Conservation (phyloP, 2,329 filamentous ascomycete species). For the Cladophialophora psammophila region DNA sequence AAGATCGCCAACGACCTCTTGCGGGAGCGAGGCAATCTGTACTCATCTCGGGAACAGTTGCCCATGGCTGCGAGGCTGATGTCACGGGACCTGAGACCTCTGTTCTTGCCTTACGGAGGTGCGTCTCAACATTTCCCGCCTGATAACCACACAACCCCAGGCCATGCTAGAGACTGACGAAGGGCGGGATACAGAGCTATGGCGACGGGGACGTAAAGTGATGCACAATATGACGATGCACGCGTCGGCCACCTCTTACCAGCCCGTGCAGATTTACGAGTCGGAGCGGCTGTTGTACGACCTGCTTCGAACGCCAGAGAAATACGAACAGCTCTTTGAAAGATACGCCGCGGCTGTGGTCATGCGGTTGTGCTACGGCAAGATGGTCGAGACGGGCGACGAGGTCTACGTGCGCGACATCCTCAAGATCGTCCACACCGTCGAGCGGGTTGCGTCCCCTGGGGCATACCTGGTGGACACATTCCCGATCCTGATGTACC, state of each 20-base stretch:
- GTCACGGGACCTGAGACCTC: conserved; percentile 40
- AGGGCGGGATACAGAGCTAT: conserved; percentile 32
- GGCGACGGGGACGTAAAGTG: conserved; percentile 46
- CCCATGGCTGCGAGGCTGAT: conserved; percentile 48
- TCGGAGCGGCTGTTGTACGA: conserved; percentile 43
- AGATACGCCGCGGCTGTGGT: conserved; percentile 50
- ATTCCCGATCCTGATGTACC: conserved; percentile 43
- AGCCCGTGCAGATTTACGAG: conserved; percentile 46
- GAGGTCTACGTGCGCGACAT: conserved; percentile 45
- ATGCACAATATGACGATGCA: conserved; percentile 46
- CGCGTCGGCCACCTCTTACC: conserved; percentile 44
- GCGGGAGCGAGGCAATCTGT: conserved; percentile 50
- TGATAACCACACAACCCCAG: no score
- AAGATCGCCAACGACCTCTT: conserved; percentile 54
- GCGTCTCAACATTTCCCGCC: not conserved
- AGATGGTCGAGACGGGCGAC: conserved; percentile 45
- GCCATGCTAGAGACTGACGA: not conserved
- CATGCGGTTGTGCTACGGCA: conserved; percentile 49
- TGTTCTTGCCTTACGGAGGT: conserved; percentile 45
- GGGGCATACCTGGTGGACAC: conserved; percentile 49
- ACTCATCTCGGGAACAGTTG: conserved; percentile 48
- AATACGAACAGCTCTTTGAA: conserved; percentile 49
- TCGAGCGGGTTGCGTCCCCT: conserved; percentile 48
- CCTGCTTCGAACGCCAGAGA: conserved; percentile 42
- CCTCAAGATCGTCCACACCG: conserved; percentile 45